phyloP scores from a whole-genome alignment of 768 basidiomycete species.

The Epithele typhae region DNA sequence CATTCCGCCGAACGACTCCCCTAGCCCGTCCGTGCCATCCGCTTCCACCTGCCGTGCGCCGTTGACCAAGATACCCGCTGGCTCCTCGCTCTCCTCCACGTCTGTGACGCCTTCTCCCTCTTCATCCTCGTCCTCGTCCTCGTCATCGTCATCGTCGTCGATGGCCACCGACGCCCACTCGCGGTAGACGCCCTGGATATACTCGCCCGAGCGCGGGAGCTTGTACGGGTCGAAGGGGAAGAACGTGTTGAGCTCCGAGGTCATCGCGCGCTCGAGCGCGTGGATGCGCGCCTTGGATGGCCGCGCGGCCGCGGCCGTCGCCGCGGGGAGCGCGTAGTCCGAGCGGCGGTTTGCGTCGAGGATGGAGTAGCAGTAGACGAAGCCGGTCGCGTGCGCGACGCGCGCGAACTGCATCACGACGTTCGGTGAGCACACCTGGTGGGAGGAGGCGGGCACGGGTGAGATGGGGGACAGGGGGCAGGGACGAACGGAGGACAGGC shows the following conservation, averaged over 20 bases:
- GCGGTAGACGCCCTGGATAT: slow-evolving; percentile 80
- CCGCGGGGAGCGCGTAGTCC: slow-evolving; percentile 35
- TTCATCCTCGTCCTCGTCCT: slow-evolving; percentile 58
- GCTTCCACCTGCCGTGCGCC: slow-evolving; percentile 18
- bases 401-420: slow-evolving; percentile 94
- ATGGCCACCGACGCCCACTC: slow-evolving; percentile 85
- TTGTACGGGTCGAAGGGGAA: slow-evolving; percentile 99
- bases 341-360: slow-evolving; percentile 83
- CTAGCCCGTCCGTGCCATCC: slow-evolving; percentile 50
- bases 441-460: background rate
- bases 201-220: slow-evolving; percentile 71
- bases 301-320: background rate
- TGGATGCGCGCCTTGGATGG: slow-evolving; percentile 18
- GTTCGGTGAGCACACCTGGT: slow-evolving; percentile 80
- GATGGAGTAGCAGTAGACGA: slow-evolving; percentile 92
- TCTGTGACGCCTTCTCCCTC: slow-evolving; percentile 49
- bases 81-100: slow-evolving; percentile 30
- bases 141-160: slow-evolving; percentile 64
- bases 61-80: slow-evolving; percentile 12
- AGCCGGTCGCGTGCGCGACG: slow-evolving; percentile 84
- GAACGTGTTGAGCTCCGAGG: slow-evolving; percentile 82
- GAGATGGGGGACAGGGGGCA: background rate
- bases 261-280: slow-evolving; percentile 32
- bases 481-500: background rate
- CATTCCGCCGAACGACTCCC: slow-evolving; percentile 72